phyloP scores from a whole-genome alignment of 257 asterid species.

The Scutellaria minor region DNA sequence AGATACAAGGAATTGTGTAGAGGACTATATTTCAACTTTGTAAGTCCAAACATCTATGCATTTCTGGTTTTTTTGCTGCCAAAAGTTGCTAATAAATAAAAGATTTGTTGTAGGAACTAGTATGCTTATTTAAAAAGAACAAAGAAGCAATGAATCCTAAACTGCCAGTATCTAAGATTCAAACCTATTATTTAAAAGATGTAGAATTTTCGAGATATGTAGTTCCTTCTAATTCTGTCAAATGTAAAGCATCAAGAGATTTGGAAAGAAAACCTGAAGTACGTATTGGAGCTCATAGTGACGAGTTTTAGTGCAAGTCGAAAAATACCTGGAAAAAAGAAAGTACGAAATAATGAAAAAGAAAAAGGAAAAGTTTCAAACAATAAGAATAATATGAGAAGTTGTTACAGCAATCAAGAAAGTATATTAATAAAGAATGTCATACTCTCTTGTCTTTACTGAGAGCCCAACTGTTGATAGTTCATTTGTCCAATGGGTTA shows the following conservation, averaged over 20 bases:
- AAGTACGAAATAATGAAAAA: neutral
- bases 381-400: slow-evolving; percentile 14
- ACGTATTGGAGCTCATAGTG: slow-evolving; percentile 90
- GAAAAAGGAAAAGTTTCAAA: slow-evolving; percentile 29
- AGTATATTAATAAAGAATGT: slow-evolving; percentile 25
- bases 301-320: slow-evolving; percentile 64
- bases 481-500: slow-evolving; percentile 91
- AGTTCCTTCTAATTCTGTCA: slow-evolving; percentile 1
- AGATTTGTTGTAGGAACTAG: neutral
- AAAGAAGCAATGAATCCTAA: slow-evolving; percentile 12
- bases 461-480: slow-evolving; percentile 87
- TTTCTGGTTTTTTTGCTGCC: slow-evolving; percentile 22
- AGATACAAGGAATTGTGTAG: slow-evolving; percentile 20
- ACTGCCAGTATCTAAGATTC: slow-evolving; percentile 18
- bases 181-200: slow-evolving; percentile 17
- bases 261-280: slow-evolving; percentile 69
- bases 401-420: slow-evolving; percentile 19
- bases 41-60: neutral
- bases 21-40: neutral
- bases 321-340: slow-evolving; percentile 67
- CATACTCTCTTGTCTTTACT: slow-evolving; percentile 77
- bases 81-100: neutral
- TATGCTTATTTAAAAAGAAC: slow-evolving; percentile 12
- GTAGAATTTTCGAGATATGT: slow-evolving; percentile 15
- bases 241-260: slow-evolving; percentile 22